These are phyloP conservation scores for Phytophthora lateralis DNA, from an alignment of 352 stramenopile genomes.

Conservation along the genomic window DNA sequence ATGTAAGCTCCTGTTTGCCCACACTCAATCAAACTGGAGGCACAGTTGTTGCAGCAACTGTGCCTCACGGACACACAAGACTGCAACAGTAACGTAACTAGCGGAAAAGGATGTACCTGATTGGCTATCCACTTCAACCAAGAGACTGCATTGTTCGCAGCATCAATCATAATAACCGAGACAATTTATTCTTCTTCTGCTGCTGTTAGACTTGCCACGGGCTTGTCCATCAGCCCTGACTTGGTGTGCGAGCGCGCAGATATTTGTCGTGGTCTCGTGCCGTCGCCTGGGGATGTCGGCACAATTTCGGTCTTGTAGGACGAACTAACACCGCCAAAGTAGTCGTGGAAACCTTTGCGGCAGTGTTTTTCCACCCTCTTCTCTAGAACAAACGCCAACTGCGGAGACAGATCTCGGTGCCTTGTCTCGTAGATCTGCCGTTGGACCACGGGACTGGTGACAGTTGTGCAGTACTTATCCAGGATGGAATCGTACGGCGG, in stretches of 20 bases:
- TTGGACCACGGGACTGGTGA: slow-evolving; percentile 77
- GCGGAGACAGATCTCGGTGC: slow-evolving; percentile 62
- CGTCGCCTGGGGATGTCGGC: slow-evolving; percentile 11
- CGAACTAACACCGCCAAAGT: slow-evolving; percentile 43
- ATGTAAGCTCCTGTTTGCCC: no score
- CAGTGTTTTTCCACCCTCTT: slow-evolving; percentile 68
- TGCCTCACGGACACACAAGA: no score
- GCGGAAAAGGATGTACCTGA: not conserved
- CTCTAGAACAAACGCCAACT: slow-evolving; percentile 75
- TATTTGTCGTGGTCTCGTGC: slow-evolving; percentile 7
- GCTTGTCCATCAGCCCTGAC: slow-evolving; percentile 9
- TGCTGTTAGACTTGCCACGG: not conserved
- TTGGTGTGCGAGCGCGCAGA: slow-evolving; percentile 2
- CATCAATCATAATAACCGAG: not conserved
- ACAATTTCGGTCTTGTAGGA: slow-evolving; percentile 54
- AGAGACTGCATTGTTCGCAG: not conserved
- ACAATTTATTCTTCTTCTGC: not conserved
- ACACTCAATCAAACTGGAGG: no score
- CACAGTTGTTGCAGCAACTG: no score
- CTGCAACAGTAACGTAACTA: not conserved
- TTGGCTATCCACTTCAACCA: slow-evolving; percentile 22
- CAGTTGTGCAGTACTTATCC: slow-evolving; percentile 78
- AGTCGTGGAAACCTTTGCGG: slow-evolving; percentile 37
- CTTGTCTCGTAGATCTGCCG: slow-evolving; percentile 77
- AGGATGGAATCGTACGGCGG: slow-evolving; percentile 78